Conservation (phyloP, 1,139 yeast species). For the Trichomonascaceae sp. region DNA sequence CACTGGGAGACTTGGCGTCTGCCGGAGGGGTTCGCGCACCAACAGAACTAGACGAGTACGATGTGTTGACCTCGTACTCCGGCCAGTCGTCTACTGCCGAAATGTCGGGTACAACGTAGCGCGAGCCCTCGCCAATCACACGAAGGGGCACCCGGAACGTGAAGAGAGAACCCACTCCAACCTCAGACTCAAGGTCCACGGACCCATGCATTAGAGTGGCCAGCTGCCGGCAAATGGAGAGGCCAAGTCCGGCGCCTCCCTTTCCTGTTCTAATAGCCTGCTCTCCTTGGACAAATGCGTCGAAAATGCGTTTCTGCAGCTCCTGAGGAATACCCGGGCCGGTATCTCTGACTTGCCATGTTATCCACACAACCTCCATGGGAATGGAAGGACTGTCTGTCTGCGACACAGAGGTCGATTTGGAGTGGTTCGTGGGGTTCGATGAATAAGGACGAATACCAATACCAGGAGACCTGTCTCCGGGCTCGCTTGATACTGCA, state of each 20-base stretch:
- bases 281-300: conserved; percentile 91
- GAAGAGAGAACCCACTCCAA: conserved; percentile 74
- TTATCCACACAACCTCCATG: conserved; percentile 10
- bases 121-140: conserved; percentile 9
- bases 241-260: conserved; percentile 89
- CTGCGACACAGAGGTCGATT: not conserved
- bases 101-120: conserved; percentile 10
- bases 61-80: conserved; percentile 9
- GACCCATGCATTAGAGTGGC: conserved; percentile 83
- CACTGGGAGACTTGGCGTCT: not conserved
- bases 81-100: conserved; percentile 10
- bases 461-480: not conserved
- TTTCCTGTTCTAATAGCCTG: conserved; percentile 75
- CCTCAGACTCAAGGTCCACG: conserved; percentile 44
- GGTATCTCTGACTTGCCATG: conserved; percentile 50
- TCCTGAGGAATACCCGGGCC: conserved; percentile 86
- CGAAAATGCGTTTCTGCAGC: conserved; percentile 72
- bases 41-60: not conserved
- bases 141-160: conserved; percentile 67
- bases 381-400: not conserved
- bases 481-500: not conserved
- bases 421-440: not conserved
- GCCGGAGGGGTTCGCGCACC: not conserved
- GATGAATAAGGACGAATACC: not conserved
- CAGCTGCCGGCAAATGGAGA: conserved; percentile 79